phyloP scores from a whole-genome alignment of 1,284 basidiomycete genomes.

The Apiotrichum sp. region DNA sequence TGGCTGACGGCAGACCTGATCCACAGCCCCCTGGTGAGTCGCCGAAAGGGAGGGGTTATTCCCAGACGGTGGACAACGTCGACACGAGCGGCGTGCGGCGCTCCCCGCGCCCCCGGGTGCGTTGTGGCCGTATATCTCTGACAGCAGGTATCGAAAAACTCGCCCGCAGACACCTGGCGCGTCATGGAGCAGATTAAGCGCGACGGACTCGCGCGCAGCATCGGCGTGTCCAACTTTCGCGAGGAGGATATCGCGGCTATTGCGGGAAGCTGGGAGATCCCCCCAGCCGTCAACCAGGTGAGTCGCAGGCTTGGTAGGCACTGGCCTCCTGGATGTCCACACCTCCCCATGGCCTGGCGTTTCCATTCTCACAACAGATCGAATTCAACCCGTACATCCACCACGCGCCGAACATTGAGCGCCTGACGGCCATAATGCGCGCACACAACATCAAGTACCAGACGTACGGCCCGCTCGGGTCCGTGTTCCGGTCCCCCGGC shows the following conservation, averaged over 20 bases:
- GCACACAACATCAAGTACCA: slow-evolving; percentile 61
- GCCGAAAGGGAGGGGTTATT: no score
- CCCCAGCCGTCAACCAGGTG: slow-evolving; percentile 72
- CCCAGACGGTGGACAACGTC: no score
- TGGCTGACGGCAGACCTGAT: slow-evolving; percentile 55
- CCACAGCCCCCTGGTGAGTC: slow-evolving; percentile 54
- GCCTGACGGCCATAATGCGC: slow-evolving; percentile 54
- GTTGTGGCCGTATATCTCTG: slow-evolving; percentile 4
- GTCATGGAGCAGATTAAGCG: slow-evolving; percentile 63
- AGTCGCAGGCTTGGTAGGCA: background rate
- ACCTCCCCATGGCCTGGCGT: background rate
- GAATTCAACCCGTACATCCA: slow-evolving; percentile 76
- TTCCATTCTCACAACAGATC: slow-evolving; percentile 51
- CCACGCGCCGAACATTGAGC: slow-evolving; percentile 52
- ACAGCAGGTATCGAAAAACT: slow-evolving; percentile 4
- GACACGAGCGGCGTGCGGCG: no score
- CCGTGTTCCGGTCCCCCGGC: slow-evolving; percentile 50
- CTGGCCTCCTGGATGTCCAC: background rate
- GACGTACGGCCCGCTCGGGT: slow-evolving; percentile 56
- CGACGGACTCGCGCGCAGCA: slow-evolving; percentile 64
- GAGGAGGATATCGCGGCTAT: slow-evolving; percentile 59
- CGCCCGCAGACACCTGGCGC: slow-evolving; percentile 54
- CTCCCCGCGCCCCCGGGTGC: background rate
- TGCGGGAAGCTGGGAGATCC: slow-evolving; percentile 53
- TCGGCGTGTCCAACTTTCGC: slow-evolving; percentile 79